phyloP scores from a whole-genome alignment of 768 basidiomycete genomes.

The Hygrophoropsis aurantiaca region DNA sequence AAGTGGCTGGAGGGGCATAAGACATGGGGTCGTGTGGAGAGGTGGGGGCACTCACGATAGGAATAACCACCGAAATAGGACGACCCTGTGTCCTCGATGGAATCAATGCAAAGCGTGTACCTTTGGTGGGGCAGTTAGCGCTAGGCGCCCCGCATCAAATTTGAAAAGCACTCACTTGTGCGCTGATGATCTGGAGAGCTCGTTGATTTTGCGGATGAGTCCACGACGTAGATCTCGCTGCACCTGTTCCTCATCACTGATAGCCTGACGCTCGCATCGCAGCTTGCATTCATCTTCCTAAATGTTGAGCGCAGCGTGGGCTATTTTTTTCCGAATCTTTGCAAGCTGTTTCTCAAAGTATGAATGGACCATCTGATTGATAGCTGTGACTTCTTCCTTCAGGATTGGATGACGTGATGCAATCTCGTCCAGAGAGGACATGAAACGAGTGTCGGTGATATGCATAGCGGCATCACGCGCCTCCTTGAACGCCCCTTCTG shows the following conservation, averaged over 20 bases:
- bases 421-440: constrained; percentile 7
- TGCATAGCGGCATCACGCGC: constrained; percentile 1
- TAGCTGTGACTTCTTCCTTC: neutral
- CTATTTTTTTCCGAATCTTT: constrained; percentile 1
- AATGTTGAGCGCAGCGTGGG: constrained; percentile 6
- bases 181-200: constrained; percentile 1
- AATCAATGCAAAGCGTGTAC: constrained; percentile 14
- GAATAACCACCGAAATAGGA: too few relatives aligned
- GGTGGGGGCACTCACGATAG: too few relatives aligned
- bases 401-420: constrained; percentile 5
- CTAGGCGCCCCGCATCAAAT: neutral
- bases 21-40: neutral
- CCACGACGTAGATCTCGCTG: constrained; percentile 8
- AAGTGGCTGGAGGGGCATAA: constrained; percentile 10
- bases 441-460: constrained; percentile 14
- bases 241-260: constrained; percentile 6
- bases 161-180: constrained; percentile 11
- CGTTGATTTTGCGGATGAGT: constrained; percentile 20
- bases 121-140: constrained; percentile 7
- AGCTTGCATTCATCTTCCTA: constrained; percentile 4
- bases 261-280: neutral
- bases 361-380: constrained; percentile 17
- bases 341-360: constrained; percentile 8
- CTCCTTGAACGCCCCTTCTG: constrained; percentile 7
- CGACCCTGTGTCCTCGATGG: neutral